These are phyloP conservation scores for Arctium minus DNA, from an alignment of 129 eudicot species.

Conservation along the genomic window DNA sequence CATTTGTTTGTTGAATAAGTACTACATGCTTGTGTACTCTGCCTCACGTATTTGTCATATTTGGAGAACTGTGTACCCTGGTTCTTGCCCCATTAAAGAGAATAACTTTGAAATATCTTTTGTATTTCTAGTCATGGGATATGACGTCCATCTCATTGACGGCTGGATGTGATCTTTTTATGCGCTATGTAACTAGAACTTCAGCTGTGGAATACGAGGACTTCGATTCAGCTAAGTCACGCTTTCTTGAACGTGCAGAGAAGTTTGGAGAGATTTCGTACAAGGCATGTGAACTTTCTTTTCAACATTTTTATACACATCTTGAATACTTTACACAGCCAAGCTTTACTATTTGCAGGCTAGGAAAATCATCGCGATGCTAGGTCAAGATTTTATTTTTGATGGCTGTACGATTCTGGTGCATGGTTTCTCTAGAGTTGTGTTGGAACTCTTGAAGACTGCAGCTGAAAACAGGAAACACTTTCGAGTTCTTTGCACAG, in stretches of 20 bases:
- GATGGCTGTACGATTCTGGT: slow-evolving; percentile 98
- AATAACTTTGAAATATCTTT: neutral
- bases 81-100: neutral
- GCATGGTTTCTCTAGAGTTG: slow-evolving; percentile 96
- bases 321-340: neutral
- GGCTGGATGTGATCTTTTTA: slow-evolving; percentile 97
- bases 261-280: slow-evolving; percentile 94
- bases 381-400: slow-evolving; percentile 90
- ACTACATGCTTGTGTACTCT: neutral
- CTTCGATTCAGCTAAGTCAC: slow-evolving; percentile 85
- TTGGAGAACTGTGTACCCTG: neutral
- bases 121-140: slow-evolving; percentile 79
- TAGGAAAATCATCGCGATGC: slow-evolving; percentile 85
- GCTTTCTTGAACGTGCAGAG: slow-evolving; percentile 97
- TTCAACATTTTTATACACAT: neutral
- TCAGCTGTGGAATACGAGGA: slow-evolving; percentile 91
- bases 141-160: slow-evolving; percentile 92
- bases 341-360: slow-evolving; percentile 48
- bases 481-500: slow-evolving; percentile 92
- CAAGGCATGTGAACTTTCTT: slow-evolving; percentile 44
- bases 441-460: slow-evolving; percentile 75
- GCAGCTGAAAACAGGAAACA: slow-evolving; percentile 79
- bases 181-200: slow-evolving; percentile 97
- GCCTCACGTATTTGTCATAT: too few species aligned
- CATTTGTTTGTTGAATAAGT: too few species aligned